These are phyloP conservation scores for Quercus tomentella DNA, from an alignment of 331 rosid species.

Conservation along the genomic window DNA sequence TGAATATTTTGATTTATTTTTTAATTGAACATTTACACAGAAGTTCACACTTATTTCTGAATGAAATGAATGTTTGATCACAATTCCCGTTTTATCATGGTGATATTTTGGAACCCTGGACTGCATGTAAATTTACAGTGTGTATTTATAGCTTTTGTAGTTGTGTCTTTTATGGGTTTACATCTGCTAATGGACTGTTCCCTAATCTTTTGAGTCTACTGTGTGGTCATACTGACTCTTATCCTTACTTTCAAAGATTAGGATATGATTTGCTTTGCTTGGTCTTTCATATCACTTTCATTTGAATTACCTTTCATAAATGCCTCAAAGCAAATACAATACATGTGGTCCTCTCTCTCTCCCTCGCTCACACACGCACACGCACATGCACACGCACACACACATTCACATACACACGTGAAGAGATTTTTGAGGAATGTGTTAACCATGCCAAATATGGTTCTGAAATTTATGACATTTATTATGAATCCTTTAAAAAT, in stretches of 20 bases:
- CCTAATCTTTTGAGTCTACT: constrained; percentile 30
- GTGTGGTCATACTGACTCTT: constrained; percentile 27
- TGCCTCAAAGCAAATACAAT: not conserved
- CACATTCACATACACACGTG: not conserved
- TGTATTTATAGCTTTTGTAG: not conserved
- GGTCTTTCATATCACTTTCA: constrained; percentile 20
- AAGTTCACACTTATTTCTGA: constrained; percentile 20
- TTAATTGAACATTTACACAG: constrained; percentile 22
- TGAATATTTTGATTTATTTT: constrained; percentile 33
- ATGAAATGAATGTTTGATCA: not conserved
- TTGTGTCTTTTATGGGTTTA: constrained; percentile 30
- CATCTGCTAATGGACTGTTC: constrained; percentile 20
- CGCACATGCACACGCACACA: not conserved
- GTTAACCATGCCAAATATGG: not conserved
- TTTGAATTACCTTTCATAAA: not conserved
- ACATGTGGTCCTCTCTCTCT: constrained; percentile 12
- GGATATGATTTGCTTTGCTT: constrained; percentile 37
- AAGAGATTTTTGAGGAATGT: not conserved
- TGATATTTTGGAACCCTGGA: constrained; percentile 13
- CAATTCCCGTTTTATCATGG: not conserved
- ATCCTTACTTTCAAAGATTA: constrained; percentile 24
- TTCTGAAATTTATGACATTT: not conserved
- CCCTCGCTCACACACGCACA: not conserved
- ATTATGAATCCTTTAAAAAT: not conserved
- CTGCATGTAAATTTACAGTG: constrained; percentile 13